Evolutionary conservation across 2,329 filamentous ascomycete genomes (phyloP).

Genomic region (Alternaria ethzedia): DNA sequence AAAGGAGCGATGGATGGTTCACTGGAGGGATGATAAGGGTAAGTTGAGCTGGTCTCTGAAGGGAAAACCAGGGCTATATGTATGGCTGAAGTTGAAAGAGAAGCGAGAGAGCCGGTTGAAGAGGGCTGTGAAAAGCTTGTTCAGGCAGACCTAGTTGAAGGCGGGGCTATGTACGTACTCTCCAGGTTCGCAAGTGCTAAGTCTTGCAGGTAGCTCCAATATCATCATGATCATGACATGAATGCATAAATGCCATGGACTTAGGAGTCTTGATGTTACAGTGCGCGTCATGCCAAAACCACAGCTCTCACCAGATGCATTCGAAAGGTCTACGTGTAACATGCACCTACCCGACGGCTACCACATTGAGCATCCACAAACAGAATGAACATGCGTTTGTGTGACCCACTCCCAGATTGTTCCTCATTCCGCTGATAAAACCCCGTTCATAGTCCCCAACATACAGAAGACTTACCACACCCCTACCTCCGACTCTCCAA

Average conservation of each 20-base stretch:
- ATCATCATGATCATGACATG: not conserved
- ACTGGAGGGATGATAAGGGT: not conserved
- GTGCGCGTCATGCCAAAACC: not conserved
- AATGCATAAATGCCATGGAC: not conserved
- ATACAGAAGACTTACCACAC: no score
- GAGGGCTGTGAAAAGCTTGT: not conserved
- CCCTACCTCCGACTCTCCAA: not conserved
- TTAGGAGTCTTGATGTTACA: not conserved
- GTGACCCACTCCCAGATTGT: not conserved
- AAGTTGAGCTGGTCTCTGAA: not conserved
- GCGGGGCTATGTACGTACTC: not conserved
- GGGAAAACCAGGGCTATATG: not conserved
- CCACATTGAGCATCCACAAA: not conserved
- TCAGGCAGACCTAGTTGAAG: not conserved
- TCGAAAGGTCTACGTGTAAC: not conserved
- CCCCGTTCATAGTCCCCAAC: not conserved
- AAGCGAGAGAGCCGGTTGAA: not conserved
- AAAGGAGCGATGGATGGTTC: not conserved
- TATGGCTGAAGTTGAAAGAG: not conserved
- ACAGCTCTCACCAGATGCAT: not conserved
- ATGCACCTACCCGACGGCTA: not conserved
- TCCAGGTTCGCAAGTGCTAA: not conserved
- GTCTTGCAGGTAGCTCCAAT: not conserved
- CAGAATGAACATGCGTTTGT: not conserved
- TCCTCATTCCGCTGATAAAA: not conserved